A percentile compares a stretch with the other conserved stretches of the same genome.
These are phyloP conservation scores for Xylaria flabelliformis DNA, from an alignment of 495 filamentous ascomycete genomes.

Conservation along the genomic window DNA sequence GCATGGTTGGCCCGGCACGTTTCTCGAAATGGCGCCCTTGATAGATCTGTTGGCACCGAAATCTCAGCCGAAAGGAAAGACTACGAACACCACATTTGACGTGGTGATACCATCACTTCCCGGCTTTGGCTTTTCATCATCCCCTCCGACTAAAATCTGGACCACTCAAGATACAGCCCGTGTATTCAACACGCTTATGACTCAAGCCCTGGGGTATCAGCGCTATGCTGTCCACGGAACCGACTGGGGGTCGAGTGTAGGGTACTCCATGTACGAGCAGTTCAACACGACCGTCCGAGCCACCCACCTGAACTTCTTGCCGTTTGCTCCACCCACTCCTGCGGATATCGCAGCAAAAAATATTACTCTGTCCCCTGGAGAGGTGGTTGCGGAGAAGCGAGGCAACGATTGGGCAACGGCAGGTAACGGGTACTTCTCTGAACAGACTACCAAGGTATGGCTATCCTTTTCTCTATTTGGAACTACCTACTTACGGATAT, in stretches of 20 bases:
- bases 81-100: neutral
- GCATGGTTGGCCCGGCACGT: conserved; percentile 3
- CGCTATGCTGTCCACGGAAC: conserved; percentile 40
- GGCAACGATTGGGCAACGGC: neutral
- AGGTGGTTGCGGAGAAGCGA: conserved; percentile 29
- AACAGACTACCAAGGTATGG: neutral
- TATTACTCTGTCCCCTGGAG: conserved; percentile 25
- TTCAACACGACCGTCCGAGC: conserved; percentile 29
- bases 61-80: neutral
- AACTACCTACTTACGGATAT: neutral
- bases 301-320: conserved; percentile 27
- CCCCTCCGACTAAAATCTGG: neutral
- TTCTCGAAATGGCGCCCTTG: conserved; percentile 12
- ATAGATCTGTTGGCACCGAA: neutral
- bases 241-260: conserved; percentile 44
- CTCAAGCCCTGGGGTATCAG: conserved; percentile 34
- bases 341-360: conserved; percentile 28
- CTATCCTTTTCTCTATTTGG: neutral
- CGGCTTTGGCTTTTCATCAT: neutral
- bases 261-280: conserved; percentile 34
- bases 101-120: conserved; percentile 9
- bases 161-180: neutral
- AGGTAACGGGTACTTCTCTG: neutral
- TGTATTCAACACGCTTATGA: conserved; percentile 9
- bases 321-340: conserved; percentile 30